These are phyloP conservation scores for Leishmania major DNA, from an alignment of 208 protist genomes.

Conservation along the genomic window DNA sequence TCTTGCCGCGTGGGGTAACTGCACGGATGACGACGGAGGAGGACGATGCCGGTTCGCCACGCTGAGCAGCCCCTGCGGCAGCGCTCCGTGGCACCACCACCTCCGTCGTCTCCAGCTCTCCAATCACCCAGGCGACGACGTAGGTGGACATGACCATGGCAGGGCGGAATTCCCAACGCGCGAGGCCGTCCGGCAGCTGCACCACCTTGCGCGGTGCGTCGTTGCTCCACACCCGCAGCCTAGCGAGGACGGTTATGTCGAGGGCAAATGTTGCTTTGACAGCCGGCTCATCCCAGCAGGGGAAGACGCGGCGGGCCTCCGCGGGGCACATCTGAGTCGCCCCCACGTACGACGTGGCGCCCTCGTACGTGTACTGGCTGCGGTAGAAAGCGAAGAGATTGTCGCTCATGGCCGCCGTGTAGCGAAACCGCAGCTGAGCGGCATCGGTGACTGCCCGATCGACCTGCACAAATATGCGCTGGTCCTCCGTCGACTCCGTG, in stretches of 20 bases:
- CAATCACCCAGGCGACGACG: constrained; percentile 94
- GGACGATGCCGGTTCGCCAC: background rate
- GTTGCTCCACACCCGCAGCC: constrained; percentile 90
- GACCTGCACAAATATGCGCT: constrained; percentile 36
- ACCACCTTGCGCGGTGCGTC: constrained; percentile 46
- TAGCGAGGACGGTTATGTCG: constrained; percentile 70
- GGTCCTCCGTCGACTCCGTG: constrained; percentile 33
- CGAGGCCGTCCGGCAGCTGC: constrained; percentile 13
- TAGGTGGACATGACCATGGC: constrained; percentile 96
- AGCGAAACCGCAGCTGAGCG: constrained; percentile 72
- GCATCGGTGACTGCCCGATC: constrained; percentile 20
- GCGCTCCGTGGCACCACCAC: constrained; percentile 4
- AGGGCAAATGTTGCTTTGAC: constrained; percentile 95
- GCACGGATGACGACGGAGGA: constrained; percentile 44
- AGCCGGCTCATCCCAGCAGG: constrained; percentile 96
- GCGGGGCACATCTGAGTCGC: constrained; percentile 95
- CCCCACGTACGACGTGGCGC: constrained; percentile 58
- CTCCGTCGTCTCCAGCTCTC: constrained; percentile 78
- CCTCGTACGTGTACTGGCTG: constrained; percentile 84
- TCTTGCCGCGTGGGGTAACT: constrained; percentile 54
- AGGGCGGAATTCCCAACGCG: constrained; percentile 58
- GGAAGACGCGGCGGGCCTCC: constrained; percentile 92
- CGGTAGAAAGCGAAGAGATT: constrained; percentile 94
- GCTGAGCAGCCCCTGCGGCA: constrained; percentile 23
- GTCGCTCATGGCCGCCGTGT: constrained; percentile 92